phyloP scores from a whole-genome alignment of 495 filamentous ascomycete species.

The Viridothelium virens region DNA sequence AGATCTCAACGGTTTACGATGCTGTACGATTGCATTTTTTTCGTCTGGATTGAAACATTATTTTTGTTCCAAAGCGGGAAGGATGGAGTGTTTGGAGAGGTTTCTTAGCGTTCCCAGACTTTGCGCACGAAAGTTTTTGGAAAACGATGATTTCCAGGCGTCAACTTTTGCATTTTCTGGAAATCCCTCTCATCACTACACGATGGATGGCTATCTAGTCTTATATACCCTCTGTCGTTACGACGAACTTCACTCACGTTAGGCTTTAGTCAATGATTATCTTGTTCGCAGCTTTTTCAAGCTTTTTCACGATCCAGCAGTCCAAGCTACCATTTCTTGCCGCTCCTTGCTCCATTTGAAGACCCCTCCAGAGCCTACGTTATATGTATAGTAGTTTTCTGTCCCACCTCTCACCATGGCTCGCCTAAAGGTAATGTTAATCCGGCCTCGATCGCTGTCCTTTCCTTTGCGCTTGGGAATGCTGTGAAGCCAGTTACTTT shows the following conservation, averaged over 20 bases:
- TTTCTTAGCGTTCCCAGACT: not conserved
- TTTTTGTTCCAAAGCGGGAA: not conserved
- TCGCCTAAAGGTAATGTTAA: constrained; percentile 68
- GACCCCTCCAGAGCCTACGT: constrained; percentile 58
- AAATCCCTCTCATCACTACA: not conserved
- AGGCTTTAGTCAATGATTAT: not conserved
- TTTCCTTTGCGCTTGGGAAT: constrained; percentile 63
- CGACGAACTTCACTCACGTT: not conserved
- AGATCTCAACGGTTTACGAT: not conserved
- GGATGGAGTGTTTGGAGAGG: not conserved
- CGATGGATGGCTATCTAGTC: no score
- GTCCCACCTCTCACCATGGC: constrained; percentile 58
- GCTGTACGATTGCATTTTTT: not conserved
- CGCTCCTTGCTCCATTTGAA: constrained; percentile 52
- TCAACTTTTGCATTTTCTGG: not conserved
- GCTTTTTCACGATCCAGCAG: no score
- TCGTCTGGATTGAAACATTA: not conserved
- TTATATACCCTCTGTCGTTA: constrained; percentile 9
- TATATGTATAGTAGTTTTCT: constrained; percentile 68
- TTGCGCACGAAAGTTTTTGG: no score
- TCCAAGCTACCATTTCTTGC: constrained; percentile 50
- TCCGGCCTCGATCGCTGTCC: constrained; percentile 50
- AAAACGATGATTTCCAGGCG: not conserved
- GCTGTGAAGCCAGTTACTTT: constrained; percentile 63
- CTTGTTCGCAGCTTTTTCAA: no score